Conservation (phyloP, 306 rosid species). For the Pterocarpus santalinus region DNA sequence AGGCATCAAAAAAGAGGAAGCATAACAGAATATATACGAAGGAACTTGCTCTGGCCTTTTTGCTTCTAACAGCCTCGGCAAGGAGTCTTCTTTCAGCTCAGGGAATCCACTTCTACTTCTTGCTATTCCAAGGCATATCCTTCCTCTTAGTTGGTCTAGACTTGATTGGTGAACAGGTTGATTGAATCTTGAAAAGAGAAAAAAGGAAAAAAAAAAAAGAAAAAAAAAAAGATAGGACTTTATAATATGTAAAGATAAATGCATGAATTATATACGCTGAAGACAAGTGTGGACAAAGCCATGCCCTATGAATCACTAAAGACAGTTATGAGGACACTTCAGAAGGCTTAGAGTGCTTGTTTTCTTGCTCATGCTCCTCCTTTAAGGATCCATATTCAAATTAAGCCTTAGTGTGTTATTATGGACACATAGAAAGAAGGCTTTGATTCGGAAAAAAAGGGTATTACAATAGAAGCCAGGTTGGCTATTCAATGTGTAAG, state of each 20-base stretch:
- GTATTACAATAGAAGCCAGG: slow-evolving; percentile 33
- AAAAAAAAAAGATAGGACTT: neutral
- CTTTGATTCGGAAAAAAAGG: slow-evolving; percentile 24
- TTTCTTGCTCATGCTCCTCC: no score
- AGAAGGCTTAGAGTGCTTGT: no score
- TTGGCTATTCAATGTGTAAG: slow-evolving; percentile 43
- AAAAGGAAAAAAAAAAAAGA: neutral
- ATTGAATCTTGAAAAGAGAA: slow-evolving; percentile 25
- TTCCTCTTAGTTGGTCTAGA: slow-evolving; percentile 92
- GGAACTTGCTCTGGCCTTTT: slow-evolving; percentile 87
- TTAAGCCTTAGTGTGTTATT: slow-evolving; percentile 1
- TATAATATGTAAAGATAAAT: slow-evolving; percentile 18
- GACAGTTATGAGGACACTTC: neutral
- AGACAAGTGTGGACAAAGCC: slow-evolving; percentile 26
- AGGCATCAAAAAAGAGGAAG: slow-evolving; percentile 61
- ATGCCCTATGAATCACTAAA: slow-evolving; percentile 4
- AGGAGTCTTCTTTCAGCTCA: slow-evolving; percentile 96
- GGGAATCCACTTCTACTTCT: slow-evolving; percentile 95
- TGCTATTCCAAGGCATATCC: slow-evolving; percentile 89
- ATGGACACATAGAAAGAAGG: slow-evolving; percentile 20
- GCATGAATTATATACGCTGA: neutral
- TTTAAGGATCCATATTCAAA: neutral
- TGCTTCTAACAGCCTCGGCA: slow-evolving; percentile 88
- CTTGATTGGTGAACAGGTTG: slow-evolving; percentile 88
- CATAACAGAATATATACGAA: slow-evolving; percentile 84